Conservation (phyloP, 1,284 basidiomycete genomes). For the Mycena sp. region DNA sequence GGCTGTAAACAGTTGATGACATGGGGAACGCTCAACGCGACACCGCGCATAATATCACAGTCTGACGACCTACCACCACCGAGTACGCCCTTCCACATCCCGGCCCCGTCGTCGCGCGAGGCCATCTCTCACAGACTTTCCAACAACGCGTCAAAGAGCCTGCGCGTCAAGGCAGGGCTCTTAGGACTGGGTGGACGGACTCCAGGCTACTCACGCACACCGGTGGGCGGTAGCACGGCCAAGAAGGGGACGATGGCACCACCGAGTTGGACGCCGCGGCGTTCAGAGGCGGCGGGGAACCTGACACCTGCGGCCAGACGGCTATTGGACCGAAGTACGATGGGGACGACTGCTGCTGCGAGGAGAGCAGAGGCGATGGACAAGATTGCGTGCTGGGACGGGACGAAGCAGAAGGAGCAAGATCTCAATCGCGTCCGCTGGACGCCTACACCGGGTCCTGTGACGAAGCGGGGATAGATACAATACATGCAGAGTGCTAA, state of each 20-base stretch:
- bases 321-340: slow-evolving; percentile 75
- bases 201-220: slow-evolving; percentile 44
- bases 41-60: slow-evolving; percentile 83
- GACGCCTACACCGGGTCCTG: slow-evolving; percentile 87
- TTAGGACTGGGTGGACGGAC: slow-evolving; percentile 52
- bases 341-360: slow-evolving; percentile 66
- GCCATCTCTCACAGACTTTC: slow-evolving; percentile 82
- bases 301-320: slow-evolving; percentile 85
- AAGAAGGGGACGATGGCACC: slow-evolving; percentile 70
- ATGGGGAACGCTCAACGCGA: slow-evolving; percentile 89
- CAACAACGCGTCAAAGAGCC: slow-evolving; percentile 71
- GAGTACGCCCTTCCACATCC: slow-evolving; percentile 76
- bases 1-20: slow-evolving; percentile 92
- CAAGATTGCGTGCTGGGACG: slow-evolving; percentile 67
- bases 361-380: slow-evolving; percentile 79
- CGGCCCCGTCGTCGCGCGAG: slow-evolving; percentile 78
- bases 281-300: slow-evolving; percentile 69
- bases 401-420: slow-evolving; percentile 56
- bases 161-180: slow-evolving; percentile 74
- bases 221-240: slow-evolving; percentile 23
- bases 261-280: slow-evolving; percentile 74
- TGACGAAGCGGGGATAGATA: slow-evolving; percentile 40
- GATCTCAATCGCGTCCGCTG: slow-evolving; percentile 75
- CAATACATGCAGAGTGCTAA: slow-evolving; percentile 31
- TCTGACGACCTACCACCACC: slow-evolving; percentile 61